Conservation (phyloP, 208 protist genomes). For the Phytomonas sp. region DNA sequence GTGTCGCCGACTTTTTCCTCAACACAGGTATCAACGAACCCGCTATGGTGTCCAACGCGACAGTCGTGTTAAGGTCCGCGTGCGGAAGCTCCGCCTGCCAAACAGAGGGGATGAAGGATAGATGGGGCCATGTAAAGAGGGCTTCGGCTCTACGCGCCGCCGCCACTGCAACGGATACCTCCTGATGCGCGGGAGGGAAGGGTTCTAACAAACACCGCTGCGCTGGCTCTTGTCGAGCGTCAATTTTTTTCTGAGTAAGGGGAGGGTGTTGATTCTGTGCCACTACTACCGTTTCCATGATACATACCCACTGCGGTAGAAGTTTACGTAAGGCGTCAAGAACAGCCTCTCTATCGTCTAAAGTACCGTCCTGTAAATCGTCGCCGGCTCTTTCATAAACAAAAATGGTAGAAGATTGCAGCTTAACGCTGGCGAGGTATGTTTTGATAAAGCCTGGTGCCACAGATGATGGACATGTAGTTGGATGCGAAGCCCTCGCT, state of each 20-base stretch:
- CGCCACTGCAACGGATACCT: neutral
- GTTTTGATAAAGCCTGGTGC: neutral
- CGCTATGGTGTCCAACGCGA: neutral
- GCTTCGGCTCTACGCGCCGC: neutral
- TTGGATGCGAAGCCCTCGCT: neutral
- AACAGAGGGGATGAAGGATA: neutral
- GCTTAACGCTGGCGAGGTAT: neutral
- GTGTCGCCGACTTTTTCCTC: neutral
- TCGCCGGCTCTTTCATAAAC: neutral
- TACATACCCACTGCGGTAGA: neutral
- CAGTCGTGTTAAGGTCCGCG: neutral
- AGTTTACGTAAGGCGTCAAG: neutral
- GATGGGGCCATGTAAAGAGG: neutral
- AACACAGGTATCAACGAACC: neutral
- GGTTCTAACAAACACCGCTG: no score
- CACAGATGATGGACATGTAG: neutral
- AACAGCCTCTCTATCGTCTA: neutral
- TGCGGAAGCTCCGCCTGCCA: neutral
- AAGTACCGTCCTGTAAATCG: neutral
- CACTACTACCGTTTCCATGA: neutral
- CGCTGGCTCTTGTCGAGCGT: no score
- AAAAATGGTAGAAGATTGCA: neutral
- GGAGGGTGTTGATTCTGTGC: neutral
- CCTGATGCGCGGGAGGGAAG: neutral
- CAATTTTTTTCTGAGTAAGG: neutral